Evolutionary conservation across 345 rosid genomes (phyloP), one percentile per base, ranked within the genome.

Genomic region (Anacardium occidentale): DNA sequence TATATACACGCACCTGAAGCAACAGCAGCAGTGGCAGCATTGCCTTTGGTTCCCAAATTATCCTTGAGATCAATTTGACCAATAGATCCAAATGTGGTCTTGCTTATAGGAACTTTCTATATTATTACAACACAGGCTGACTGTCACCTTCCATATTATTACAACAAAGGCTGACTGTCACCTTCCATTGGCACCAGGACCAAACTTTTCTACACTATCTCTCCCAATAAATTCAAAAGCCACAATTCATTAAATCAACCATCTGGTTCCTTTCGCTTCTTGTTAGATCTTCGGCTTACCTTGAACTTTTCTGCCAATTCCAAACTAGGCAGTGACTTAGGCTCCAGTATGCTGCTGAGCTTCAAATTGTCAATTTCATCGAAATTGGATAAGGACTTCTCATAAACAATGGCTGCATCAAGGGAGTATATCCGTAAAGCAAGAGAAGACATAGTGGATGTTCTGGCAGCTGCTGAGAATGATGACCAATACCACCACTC

Each of bases 401-500:
- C 94, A 55, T 91, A 92, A 59, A 93, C 5, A 71, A 95, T 87
- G 68, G 90, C 90, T 52, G 91, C 87, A 77, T 95, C 99, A 11
- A 95, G 89, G 74, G 97, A 78, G 72, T 85, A 91, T 70, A 93
- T 82, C 40, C 94, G 94, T 50, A 95, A 81, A 6, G 99, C 90
- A 68, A 95, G 86, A 52, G 92, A 83, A 78, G 98, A 84, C 75
- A 93, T 37, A 3, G 97, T 92, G 62, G 93, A 87, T 47, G 91
- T 85, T 81, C 85, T 91, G 44, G 85, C 94, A 69, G 97, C 98
- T 66, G 90, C 99, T 63, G 98, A 87, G 54, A 91, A 90, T 42
- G 97, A 95, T 73, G 98, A 95, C 99, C 98, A 92, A 77, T 92
- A 91, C 99, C 99, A 95, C 99, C 99, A 92, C 25, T 87, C 97